These are phyloP conservation scores for Lentinula aciculospora DNA, from an alignment of 768 basidiomycete genomes.

Conservation along the genomic window DNA sequence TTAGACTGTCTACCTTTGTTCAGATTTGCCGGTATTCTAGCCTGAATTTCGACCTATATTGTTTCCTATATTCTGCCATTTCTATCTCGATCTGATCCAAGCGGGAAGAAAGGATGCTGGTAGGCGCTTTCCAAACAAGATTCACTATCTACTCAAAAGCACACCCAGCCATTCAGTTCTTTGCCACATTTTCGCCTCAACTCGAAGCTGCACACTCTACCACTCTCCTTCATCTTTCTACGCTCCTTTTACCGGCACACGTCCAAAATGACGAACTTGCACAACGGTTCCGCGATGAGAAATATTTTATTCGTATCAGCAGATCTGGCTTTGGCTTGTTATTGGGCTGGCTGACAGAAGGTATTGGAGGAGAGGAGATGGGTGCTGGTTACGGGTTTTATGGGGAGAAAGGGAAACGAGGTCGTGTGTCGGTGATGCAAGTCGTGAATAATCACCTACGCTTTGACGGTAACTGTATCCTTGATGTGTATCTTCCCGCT, in stretches of 20 bases:
- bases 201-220: conserved; percentile 60
- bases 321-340: conserved; percentile 88
- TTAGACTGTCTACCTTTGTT: conserved; percentile 1
- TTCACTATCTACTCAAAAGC: not conserved
- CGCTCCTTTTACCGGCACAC: conserved; percentile 77
- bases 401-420: conserved; percentile 77
- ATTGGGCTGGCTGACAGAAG: conserved; percentile 95
- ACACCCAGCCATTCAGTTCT: conserved; percentile 68
- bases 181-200: conserved; percentile 60
- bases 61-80: conserved; percentile 96
- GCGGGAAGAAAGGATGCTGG: conserved; percentile 89
- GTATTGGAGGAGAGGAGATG: conserved; percentile 77
- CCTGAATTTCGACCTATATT: conserved; percentile 91
- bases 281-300: conserved; percentile 82
- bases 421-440: conserved; percentile 84
- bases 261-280: conserved; percentile 80
- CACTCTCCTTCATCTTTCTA: conserved; percentile 73
- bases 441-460: conserved; percentile 92
- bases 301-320: conserved; percentile 86
- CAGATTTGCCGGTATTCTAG: conserved; percentile 30
- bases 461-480: conserved; percentile 66
- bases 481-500: conserved; percentile 1
- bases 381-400: conserved; percentile 77
- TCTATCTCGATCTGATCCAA: conserved; percentile 91
- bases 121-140: conserved; percentile 26